A percentile compares a stretch with the other conserved stretches of the same genome.
These are phyloP conservation scores for Helichrysum umbraculigerum DNA, from an alignment of 129 eudicot species.

Conservation along the genomic window DNA sequence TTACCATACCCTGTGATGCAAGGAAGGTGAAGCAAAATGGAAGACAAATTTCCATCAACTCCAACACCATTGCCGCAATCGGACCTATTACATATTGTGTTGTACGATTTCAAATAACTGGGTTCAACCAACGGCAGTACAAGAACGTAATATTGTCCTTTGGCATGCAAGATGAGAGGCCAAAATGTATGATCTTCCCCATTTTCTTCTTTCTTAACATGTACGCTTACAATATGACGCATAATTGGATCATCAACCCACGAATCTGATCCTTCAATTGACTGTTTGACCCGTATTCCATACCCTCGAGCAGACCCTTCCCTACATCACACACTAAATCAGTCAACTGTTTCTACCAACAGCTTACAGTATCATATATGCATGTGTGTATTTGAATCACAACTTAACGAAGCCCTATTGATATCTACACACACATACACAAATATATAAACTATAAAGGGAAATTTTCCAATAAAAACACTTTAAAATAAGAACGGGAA, in stretches of 20 bases:
- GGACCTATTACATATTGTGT: constrained; percentile 57
- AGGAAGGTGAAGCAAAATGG: constrained; percentile 88
- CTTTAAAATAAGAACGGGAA: too few species aligned
- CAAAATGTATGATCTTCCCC: constrained; percentile 57
- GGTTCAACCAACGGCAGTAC: constrained; percentile 91
- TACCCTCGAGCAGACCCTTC: constrained; percentile 94
- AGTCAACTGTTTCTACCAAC: constrained; percentile 12
- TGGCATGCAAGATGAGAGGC: constrained; percentile 82
- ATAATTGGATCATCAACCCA: constrained; percentile 98
- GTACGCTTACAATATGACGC: constrained; percentile 74
- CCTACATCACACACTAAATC: constrained; percentile 45
- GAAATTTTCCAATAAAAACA: background rate
- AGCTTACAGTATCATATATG: constrained; percentile 1
- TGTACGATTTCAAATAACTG: constrained; percentile 63
- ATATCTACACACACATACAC: background rate
- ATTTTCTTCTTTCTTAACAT: constrained; percentile 56
- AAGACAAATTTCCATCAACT: constrained; percentile 77
- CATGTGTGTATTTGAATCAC: background rate
- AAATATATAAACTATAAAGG: too few species aligned
- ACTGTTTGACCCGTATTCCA: constrained; percentile 79
- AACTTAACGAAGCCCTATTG: background rate
- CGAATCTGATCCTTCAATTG: constrained; percentile 94
- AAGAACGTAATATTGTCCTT: constrained; percentile 66
- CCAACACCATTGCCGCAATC: constrained; percentile 88
- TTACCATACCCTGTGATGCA: constrained; percentile 99